These are phyloP conservation scores for Mortierella sp. DNA, from an alignment of 371 early-diverging fungal species.

Conservation along the genomic window DNA sequence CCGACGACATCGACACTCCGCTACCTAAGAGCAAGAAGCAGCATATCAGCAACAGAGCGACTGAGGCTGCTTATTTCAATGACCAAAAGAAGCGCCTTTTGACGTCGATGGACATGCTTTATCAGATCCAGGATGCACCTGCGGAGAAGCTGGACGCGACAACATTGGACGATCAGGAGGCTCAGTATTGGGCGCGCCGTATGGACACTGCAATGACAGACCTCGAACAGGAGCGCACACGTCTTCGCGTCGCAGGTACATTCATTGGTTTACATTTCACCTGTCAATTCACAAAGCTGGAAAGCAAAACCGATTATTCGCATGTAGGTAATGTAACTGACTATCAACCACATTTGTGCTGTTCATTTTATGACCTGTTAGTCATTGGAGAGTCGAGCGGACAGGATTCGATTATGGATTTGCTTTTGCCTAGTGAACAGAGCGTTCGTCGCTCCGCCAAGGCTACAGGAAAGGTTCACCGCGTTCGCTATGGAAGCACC, in stretches of 20 bases:
- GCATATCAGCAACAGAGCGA: background rate
- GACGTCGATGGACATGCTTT: slow-evolving; percentile 51
- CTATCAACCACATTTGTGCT: background rate
- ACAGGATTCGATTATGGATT: slow-evolving; percentile 48
- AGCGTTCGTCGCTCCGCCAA: slow-evolving; percentile 42
- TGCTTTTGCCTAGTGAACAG: slow-evolving; percentile 48
- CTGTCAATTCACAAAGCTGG: no score
- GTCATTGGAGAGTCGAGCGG: slow-evolving; percentile 56
- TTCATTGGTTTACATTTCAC: background rate
- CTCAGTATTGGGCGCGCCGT: slow-evolving; percentile 54
- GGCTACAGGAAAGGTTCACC: slow-evolving; percentile 55
- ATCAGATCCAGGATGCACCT: slow-evolving; percentile 54
- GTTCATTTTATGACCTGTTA: background rate
- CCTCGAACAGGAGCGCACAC: slow-evolving; percentile 36
- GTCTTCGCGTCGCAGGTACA: slow-evolving; percentile 47
- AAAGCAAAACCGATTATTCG: no score
- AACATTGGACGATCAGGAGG: slow-evolving; percentile 44
- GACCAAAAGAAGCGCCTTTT: slow-evolving; percentile 39
- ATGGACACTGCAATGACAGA: slow-evolving; percentile 44
- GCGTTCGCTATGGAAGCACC: slow-evolving; percentile 42
- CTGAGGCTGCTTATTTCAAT: slow-evolving; percentile 19
- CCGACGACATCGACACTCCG: slow-evolving; percentile 37
- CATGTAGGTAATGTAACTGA: background rate
- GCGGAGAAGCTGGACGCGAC: slow-evolving; percentile 36
- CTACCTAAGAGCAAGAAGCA: slow-evolving; percentile 11